Base-by-base conservation (phyloP, 306 rosid genomes). In the Cyclanthera cordifolia region DNA sequence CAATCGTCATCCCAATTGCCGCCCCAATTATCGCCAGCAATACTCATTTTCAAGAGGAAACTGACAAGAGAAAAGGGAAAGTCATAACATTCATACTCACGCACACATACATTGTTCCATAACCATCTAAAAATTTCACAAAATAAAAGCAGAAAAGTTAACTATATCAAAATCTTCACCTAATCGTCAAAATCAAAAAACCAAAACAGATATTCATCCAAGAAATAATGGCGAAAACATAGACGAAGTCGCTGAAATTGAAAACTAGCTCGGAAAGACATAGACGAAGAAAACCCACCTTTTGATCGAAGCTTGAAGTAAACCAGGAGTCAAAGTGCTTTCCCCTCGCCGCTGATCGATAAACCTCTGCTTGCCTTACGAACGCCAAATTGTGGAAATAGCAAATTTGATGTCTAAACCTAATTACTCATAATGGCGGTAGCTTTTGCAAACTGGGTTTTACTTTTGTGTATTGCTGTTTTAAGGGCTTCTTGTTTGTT, bases 1-100 rank as follows among this genome's bases (percentile, higher is more conserved):
- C 84, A 75, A 55, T 87, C 99, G 1, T 81, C 96, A 6, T 37
- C 43, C 43, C 43, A 37, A 37, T 37, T 10, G 43, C 43, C 43
- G 12, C 68, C 95, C 75, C 86, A 82, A 60, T 78, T 72, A 48
- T 73, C 79, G 53, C 84, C 87, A 7, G 59, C 32, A 6, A 74
- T 67, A 72, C 84, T 75, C 99, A 93, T 93, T 70, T n/a, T 73
- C 60, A 49, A 66, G 23, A 68, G 37, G 72, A 81, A 72, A 75
- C 77, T 65, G 66, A 8, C 67, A 74, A 14, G 56, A 65, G 70
- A 45, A 65, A 65, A 45, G 19, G 37, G 37, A 45, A 65, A 65
- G n/a, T 21, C 70, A 65, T 13, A 65, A 65, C 1, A 21, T 11
- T 32, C 20, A 61, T 10, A 12, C n/a, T 1, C 47, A n/a, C 48